These are phyloP conservation scores for Citrus reticulata DNA, from an alignment of 345 rosid species.

Conservation along the genomic window DNA sequence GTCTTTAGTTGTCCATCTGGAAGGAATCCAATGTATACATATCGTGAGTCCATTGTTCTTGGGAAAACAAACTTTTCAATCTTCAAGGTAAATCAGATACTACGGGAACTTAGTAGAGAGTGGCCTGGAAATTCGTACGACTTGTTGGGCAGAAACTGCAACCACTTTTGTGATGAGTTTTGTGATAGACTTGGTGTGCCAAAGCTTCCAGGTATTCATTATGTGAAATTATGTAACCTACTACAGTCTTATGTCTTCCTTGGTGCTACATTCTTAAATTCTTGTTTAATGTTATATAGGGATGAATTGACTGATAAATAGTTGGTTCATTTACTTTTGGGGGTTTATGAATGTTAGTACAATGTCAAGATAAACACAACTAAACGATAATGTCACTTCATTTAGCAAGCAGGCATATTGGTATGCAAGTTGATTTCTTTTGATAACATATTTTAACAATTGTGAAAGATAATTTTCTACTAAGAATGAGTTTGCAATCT, in stretches of 20 bases:
- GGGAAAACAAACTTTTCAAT: slow-evolving; percentile 61
- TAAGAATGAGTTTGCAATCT: not conserved
- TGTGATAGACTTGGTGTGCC: slow-evolving; percentile 84
- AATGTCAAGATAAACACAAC: not conserved
- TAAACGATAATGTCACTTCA: not conserved
- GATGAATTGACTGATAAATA: not conserved
- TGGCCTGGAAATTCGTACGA: slow-evolving; percentile 85
- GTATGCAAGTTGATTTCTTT: not conserved
- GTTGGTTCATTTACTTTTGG: not conserved
- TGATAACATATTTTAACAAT: not conserved
- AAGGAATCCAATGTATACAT: slow-evolving; percentile 87
- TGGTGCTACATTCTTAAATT: not conserved
- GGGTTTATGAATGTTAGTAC: not conserved
- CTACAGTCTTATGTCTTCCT: not conserved
- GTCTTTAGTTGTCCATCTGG: slow-evolving; percentile 82
- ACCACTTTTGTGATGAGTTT: slow-evolving; percentile 90
- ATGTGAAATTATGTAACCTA: slow-evolving; percentile 4
- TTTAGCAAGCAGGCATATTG: not conserved
- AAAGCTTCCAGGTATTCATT: slow-evolving; percentile 76
- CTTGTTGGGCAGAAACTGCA: slow-evolving; percentile 84
- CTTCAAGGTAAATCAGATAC: slow-evolving; percentile 68
- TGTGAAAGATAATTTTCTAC: not conserved
- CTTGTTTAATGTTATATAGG: not conserved
- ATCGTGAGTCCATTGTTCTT: slow-evolving; percentile 69
- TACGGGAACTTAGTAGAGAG: slow-evolving; percentile 77